A percentile compares a stretch with the other conserved stretches of the same genome.
Evolutionary conservation across 768 basidiomycete genomes (phyloP).

Genomic region (Kwoniella newhampshirensis): DNA sequence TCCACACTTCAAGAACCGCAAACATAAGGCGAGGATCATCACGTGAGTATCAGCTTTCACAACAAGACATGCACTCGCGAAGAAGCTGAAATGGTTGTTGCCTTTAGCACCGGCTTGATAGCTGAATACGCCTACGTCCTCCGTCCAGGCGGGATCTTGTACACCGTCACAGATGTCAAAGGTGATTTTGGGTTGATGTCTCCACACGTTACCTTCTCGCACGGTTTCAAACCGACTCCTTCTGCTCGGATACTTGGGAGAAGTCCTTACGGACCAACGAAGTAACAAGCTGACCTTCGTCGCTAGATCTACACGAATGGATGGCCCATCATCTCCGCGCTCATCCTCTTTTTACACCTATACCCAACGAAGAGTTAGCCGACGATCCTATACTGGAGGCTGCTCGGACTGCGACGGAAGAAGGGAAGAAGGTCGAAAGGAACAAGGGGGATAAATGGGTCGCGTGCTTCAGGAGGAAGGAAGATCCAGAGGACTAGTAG

Average conservation of each 20-base stretch:
- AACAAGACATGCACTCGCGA: background rate
- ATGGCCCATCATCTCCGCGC: slow-evolving; percentile 84
- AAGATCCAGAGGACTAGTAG: slow-evolving; percentile 35
- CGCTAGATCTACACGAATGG: slow-evolving; percentile 81
- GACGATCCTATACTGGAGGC: slow-evolving; percentile 49
- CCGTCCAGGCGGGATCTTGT: slow-evolving; percentile 88
- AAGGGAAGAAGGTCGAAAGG: slow-evolving; percentile 93
- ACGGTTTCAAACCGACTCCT: background rate
- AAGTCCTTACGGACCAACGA: no score
- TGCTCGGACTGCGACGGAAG: slow-evolving; percentile 81
- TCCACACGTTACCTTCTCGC: background rate
- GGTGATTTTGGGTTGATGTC: slow-evolving; percentile 30
- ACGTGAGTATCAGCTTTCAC: slow-evolving; percentile 56
- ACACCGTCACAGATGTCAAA: slow-evolving; percentile 95
- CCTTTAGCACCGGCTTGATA: slow-evolving; percentile 75
- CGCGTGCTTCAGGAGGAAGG: slow-evolving; percentile 77
- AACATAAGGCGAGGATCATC: slow-evolving; percentile 98
- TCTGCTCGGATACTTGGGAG: background rate
- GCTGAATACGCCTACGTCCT: slow-evolving; percentile 96
- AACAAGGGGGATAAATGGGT: slow-evolving; percentile 89
- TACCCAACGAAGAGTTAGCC: slow-evolving; percentile 68
- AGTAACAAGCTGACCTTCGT: no score
- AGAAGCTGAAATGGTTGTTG: background rate
- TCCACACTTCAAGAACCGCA: slow-evolving; percentile 95
- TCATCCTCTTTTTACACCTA: slow-evolving; percentile 81